Evolutionary conservation across 2,329 filamentous ascomycete species (phyloP).

Genomic region (Talaromyces sp.): DNA sequence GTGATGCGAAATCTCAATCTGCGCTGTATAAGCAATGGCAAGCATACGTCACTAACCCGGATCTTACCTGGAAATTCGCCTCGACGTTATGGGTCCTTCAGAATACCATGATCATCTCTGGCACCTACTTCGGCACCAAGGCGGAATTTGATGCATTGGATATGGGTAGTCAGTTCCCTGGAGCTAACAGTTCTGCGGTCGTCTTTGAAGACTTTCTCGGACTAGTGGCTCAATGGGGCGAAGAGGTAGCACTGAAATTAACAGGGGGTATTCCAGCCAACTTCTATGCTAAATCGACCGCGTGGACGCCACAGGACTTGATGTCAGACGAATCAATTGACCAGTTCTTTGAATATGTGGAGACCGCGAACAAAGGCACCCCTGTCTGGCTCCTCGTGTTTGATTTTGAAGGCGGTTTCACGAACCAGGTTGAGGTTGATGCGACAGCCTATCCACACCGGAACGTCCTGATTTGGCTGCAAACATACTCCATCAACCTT

Average conservation of each 20-base stretch:
- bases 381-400: slow-evolving; percentile 64
- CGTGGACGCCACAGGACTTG: neutral
- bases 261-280: neutral
- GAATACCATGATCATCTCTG: neutral
- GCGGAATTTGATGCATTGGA: neutral
- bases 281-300: neutral
- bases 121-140: neutral
- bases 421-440: slow-evolving; percentile 57
- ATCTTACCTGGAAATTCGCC: neutral
- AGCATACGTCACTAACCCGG: neutral
- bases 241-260: neutral
- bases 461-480: slow-evolving; percentile 64
- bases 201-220: neutral
- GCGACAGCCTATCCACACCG: slow-evolving; percentile 65
- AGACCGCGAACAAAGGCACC: slow-evolving; percentile 53
- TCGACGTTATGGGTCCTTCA: neutral
- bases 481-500: slow-evolving; percentile 61
- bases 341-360: slow-evolving; percentile 59
- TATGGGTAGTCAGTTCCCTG: neutral
- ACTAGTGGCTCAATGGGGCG: neutral
- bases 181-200: neutral
- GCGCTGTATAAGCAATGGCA: neutral
- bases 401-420: slow-evolving; percentile 63
- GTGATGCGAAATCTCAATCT: neutral
- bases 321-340: slow-evolving; percentile 44